These are phyloP conservation scores for Leishmania martiniquensis DNA, from an alignment of 208 protist species.

Conservation along the genomic window DNA sequence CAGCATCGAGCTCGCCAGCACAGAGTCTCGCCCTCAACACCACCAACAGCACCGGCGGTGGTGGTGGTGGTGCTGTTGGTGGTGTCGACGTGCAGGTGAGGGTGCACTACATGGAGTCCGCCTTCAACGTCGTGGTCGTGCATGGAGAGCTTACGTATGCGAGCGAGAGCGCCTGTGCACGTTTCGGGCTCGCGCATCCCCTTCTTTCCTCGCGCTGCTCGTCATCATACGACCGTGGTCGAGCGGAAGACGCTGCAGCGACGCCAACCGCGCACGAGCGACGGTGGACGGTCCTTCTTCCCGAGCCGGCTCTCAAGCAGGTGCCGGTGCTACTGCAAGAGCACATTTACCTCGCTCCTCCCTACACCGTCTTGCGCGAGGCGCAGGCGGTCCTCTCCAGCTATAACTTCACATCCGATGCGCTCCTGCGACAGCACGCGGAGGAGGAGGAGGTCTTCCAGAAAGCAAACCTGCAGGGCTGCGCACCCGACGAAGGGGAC, in stretches of 20 bases:
- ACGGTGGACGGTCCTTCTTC: slow-evolving; percentile 53
- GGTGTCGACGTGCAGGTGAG: slow-evolving; percentile 35
- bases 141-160: slow-evolving; percentile 31
- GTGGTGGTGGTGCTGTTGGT: background rate
- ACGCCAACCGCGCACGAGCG: background rate
- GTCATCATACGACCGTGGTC: background rate
- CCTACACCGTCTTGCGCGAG: slow-evolving; percentile 50
- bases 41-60: background rate
- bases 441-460: slow-evolving; percentile 2
- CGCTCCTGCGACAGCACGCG: slow-evolving; percentile 30
- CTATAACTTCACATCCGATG: slow-evolving; percentile 65
- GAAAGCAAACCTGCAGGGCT: background rate
- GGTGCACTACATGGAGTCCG: slow-evolving; percentile 30
- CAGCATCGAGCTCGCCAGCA: too few relatives aligned
- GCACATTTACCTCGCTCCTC: slow-evolving; percentile 57
- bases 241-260: background rate
- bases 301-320: slow-evolving; percentile 41
- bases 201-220: background rate
- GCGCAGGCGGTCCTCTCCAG: slow-evolving; percentile 43
- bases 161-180: slow-evolving; percentile 17
- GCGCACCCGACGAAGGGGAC: background rate
- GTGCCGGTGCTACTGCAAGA: slow-evolving; percentile 36
- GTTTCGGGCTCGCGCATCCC: slow-evolving; percentile 11
- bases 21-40: too few relatives aligned
- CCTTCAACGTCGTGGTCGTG: slow-evolving; percentile 39